Percentiles rank a stretch among this genome's conserved stretches.
Conservation (phyloP, 257 asterid genomes). For the Buddleja alternifolia region DNA sequence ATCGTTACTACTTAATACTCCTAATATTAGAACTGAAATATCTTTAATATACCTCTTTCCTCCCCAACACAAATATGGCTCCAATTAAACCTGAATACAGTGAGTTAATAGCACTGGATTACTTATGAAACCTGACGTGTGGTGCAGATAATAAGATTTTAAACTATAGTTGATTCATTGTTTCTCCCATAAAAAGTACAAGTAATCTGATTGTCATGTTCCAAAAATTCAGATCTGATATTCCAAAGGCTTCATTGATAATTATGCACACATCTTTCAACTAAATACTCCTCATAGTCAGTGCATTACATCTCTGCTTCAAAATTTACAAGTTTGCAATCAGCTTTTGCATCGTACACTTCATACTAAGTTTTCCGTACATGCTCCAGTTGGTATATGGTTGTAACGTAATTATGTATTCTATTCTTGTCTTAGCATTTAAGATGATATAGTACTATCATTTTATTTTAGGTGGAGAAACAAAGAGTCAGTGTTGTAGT, state of each 20-base stretch:
- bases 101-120: no score
- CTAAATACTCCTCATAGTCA: background rate
- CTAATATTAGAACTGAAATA: no score
- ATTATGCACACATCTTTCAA: background rate
- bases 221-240: background rate
- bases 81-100: no score
- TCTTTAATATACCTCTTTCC: no score
- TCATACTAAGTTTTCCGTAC: background rate
- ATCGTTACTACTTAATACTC: no score
- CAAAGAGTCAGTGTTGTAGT: background rate
- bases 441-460: background rate
- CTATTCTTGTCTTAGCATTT: background rate
- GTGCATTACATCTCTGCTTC: background rate
- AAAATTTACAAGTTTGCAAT: background rate
- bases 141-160: background rate
- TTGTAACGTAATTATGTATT: background rate
- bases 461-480: background rate
- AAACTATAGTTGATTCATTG: background rate
- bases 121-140: background rate
- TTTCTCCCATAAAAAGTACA: background rate
- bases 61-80: no score
- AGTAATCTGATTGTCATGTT: background rate
- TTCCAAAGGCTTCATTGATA: background rate
- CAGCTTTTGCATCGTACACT: background rate
- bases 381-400: background rate